Conservation (phyloP, 2,329 filamentous ascomycete species). For the Aspergillus sp. region DNA sequence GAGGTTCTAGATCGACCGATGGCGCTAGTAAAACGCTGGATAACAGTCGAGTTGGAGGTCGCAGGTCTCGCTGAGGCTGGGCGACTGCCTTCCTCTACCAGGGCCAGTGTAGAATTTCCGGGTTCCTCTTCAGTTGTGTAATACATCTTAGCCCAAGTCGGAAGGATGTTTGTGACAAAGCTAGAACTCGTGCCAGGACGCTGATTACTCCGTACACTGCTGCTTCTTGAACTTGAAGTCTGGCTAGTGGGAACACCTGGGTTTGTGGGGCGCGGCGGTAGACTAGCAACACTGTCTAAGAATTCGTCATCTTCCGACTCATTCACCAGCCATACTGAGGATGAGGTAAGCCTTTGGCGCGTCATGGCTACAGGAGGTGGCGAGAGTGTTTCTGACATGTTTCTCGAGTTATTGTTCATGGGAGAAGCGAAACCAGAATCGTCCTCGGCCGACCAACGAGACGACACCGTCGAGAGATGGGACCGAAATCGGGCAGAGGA, state of each 20-base stretch:
- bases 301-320: constrained; percentile 34
- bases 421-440: constrained; percentile 26
- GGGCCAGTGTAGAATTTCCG: constrained; percentile 46
- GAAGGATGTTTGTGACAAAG: constrained; percentile 43
- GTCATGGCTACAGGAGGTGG: constrained; percentile 24
- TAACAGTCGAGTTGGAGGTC: constrained; percentile 31
- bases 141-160: constrained; percentile 60
- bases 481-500: constrained; percentile 41
- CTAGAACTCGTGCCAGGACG: constrained; percentile 47
- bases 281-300: constrained; percentile 36
- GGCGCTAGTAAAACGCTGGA: constrained; percentile 31
- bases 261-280: constrained; percentile 32
- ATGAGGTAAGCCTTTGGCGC: constrained; percentile 23
- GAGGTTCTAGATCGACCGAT: constrained; percentile 27
- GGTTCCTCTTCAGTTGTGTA: constrained; percentile 66
- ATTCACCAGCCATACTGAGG: constrained; percentile 37
- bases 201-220: constrained; percentile 36
- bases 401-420: constrained; percentile 20
- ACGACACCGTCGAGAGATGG: constrained; percentile 47
- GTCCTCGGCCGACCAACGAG: constrained; percentile 41
- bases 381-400: constrained; percentile 24
- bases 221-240: constrained; percentile 44
- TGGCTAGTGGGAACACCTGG: constrained; percentile 39
- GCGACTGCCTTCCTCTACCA: constrained; percentile 33
- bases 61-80: constrained; percentile 30